Percentiles rank a stretch among this genome's conserved stretches.
phyloP scores from a whole-genome alignment of 2,329 filamentous ascomycete genomes.

The Balansia obtecta region DNA sequence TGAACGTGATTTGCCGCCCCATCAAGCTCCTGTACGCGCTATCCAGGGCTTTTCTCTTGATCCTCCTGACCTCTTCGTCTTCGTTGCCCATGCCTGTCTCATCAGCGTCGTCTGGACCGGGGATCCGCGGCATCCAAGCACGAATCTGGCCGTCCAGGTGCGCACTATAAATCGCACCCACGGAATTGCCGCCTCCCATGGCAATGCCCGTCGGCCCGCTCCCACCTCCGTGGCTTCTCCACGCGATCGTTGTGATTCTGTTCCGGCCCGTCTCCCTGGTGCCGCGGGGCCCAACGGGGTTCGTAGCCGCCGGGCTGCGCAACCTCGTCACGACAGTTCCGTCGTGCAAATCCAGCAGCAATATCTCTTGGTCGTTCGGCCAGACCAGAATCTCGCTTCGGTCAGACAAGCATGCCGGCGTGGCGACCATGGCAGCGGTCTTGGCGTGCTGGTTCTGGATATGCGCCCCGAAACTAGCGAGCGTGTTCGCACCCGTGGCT shows the following conservation, averaged over 20 bases:
- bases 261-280: conserved; percentile 47
- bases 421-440: conserved; percentile 47
- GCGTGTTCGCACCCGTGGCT: conserved; percentile 67
- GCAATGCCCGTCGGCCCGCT: conserved; percentile 45
- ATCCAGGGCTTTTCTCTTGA: conserved; percentile 67
- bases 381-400: conserved; percentile 61
- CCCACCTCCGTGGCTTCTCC: conserved; percentile 52
- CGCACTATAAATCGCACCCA: conserved; percentile 59
- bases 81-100: conserved; percentile 28
- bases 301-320: conserved; percentile 46
- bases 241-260: conserved; percentile 63
- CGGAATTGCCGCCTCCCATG: conserved; percentile 40
- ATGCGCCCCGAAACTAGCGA: conserved; percentile 75
- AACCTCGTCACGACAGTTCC: conserved; percentile 62
- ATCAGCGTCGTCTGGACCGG: conserved; percentile 36
- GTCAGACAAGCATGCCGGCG: conserved; percentile 46
- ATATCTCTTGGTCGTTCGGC: conserved; percentile 69
- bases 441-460: conserved; percentile 61
- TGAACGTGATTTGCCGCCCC: conserved; percentile 56
- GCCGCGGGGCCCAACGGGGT: conserved; percentile 23
- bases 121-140: conserved; percentile 56
- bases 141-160: conserved; percentile 77
- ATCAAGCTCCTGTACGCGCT: conserved; percentile 71
- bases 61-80: conserved; percentile 34
- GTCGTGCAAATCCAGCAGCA: conserved; percentile 68